Conservation (phyloP, 495 filamentous ascomycete genomes). For the Clavariopsis aquatica region DNA sequence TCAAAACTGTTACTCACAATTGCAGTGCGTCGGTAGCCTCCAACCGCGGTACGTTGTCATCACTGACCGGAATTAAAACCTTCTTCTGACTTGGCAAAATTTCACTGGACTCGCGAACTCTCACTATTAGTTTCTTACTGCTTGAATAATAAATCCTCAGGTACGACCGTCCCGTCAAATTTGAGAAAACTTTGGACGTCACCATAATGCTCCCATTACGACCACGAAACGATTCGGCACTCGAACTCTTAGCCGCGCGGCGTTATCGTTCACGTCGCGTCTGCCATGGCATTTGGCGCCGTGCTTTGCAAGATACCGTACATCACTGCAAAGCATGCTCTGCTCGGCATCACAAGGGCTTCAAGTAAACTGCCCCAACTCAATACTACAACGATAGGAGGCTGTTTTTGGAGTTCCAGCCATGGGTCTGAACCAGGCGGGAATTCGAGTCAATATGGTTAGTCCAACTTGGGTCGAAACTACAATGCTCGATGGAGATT, state of each 20-base stretch:
- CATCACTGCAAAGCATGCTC: constrained; percentile 7
- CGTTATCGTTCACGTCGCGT: constrained; percentile 15
- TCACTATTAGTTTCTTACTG: no score
- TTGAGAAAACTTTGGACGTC: no score
- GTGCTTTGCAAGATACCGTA: constrained; percentile 11
- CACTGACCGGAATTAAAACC: no score
- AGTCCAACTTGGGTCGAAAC: constrained; percentile 27
- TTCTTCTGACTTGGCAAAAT: no score
- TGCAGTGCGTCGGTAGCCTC: no score
- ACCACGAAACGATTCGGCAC: constrained; percentile 4
- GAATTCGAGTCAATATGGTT: constrained; percentile 22
- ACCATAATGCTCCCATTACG: no score
- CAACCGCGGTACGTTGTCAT: no score
- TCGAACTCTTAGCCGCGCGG: constrained; percentile 21
- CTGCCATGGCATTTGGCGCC: constrained; percentile 5
- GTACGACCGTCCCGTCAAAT: no score
- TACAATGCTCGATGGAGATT: constrained; percentile 9
- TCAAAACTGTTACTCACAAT: no score
- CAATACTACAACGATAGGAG: not conserved
- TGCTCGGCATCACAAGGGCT: constrained; percentile 6
- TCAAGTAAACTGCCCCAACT: not conserved
- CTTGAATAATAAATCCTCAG: no score
- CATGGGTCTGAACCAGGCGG: constrained; percentile 8
- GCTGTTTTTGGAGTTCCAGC: not conserved
- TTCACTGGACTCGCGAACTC: no score